A percentile compares a stretch with the other conserved stretches of the same genome.
Conservation (phyloP, 2,329 filamentous ascomycete genomes). For the Chaetomiaceae sp. region DNA sequence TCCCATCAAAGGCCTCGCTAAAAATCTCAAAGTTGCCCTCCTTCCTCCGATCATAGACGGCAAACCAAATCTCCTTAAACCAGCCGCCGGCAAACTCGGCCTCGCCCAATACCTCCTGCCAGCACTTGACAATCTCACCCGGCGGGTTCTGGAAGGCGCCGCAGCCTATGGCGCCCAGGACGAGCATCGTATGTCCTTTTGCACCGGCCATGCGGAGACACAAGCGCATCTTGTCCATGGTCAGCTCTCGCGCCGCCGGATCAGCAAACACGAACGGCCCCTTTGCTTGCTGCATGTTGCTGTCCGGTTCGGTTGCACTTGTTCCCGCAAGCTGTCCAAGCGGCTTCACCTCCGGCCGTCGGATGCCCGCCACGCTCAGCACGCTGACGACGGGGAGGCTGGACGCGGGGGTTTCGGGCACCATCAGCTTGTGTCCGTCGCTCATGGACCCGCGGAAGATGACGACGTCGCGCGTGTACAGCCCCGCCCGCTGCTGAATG, state of each 20-base stretch:
- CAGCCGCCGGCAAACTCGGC: slow-evolving; percentile 58
- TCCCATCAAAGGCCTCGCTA: slow-evolving; percentile 37
- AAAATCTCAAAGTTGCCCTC: slow-evolving; percentile 50
- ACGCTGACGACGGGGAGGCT: slow-evolving; percentile 51
- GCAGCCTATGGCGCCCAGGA: slow-evolving; percentile 66
- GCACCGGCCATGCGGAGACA: slow-evolving; percentile 55
- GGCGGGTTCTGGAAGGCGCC: slow-evolving; percentile 62
- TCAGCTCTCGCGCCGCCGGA: slow-evolving; percentile 44
- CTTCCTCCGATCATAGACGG: slow-evolving; percentile 45
- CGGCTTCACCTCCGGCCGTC: slow-evolving; percentile 8
- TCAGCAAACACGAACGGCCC: slow-evolving; percentile 36
- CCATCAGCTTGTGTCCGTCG: slow-evolving; percentile 27
- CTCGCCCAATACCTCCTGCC: slow-evolving; percentile 56
- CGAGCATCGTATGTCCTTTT: slow-evolving; percentile 52
- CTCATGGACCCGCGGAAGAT: slow-evolving; percentile 27
- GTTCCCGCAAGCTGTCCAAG: background rate
- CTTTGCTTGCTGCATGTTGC: slow-evolving; percentile 6
- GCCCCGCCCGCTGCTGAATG: slow-evolving; percentile 9
- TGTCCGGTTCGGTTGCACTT: background rate
- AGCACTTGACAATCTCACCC: slow-evolving; percentile 57
- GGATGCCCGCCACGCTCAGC: slow-evolving; percentile 51
- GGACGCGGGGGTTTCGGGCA: slow-evolving; percentile 8
- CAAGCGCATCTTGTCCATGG: slow-evolving; percentile 59
- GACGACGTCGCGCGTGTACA: slow-evolving; percentile 33
- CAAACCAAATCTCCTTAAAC: slow-evolving; percentile 62